Conservation (phyloP, 2,329 filamentous ascomycete species). For the Geosmithia flava region DNA sequence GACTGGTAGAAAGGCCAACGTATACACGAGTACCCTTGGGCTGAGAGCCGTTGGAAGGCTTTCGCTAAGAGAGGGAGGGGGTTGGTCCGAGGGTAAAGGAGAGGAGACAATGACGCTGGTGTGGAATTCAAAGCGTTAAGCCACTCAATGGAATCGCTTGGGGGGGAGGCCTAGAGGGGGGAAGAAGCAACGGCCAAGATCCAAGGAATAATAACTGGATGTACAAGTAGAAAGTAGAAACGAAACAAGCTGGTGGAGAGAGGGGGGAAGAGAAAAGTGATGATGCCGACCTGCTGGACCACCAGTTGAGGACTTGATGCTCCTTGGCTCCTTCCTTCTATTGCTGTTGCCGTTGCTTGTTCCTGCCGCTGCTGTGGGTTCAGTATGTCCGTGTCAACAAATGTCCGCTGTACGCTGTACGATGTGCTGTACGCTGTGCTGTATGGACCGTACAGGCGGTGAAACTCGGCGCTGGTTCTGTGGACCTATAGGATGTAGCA, state of each 20-base stretch:
- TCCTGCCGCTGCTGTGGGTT: too few relatives aligned
- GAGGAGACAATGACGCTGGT: neutral
- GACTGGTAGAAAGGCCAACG: too few relatives aligned
- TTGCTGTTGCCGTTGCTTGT: too few relatives aligned
- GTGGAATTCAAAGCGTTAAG: neutral
- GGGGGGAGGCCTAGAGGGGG: too few relatives aligned
- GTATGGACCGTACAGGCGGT: too few relatives aligned
- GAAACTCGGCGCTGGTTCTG: too few relatives aligned
- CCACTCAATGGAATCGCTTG: neutral
- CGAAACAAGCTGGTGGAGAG: neutral
- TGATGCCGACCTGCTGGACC: neutral
- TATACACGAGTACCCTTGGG: too few relatives aligned
- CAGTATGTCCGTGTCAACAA: too few relatives aligned
- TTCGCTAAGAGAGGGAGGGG: neutral
- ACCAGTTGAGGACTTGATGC: neutral
- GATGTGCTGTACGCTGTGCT: too few relatives aligned
- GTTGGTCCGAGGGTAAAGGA: neutral
- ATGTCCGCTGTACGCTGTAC: too few relatives aligned
- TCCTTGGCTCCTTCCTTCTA: neutral
- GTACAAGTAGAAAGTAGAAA: neutral
- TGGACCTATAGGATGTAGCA: neutral
- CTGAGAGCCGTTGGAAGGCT: too few relatives aligned
- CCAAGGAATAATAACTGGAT: neutral
- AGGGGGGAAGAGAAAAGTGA: neutral
- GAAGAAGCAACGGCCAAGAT: neutral